Base-by-base conservation (phyloP, 805 yeast genomes). In the Starmerella cellae region DNA sequence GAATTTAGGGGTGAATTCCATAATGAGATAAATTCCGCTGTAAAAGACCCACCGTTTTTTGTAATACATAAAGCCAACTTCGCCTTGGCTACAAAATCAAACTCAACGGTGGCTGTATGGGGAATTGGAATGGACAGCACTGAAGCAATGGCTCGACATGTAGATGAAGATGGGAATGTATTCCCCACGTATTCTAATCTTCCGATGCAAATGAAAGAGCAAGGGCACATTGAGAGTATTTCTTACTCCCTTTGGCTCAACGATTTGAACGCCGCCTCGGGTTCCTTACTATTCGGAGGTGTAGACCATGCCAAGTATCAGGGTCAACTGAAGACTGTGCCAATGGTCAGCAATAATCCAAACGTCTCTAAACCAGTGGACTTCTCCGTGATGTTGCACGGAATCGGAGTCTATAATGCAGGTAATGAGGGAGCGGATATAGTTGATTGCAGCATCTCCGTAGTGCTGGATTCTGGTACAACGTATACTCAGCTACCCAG, bases 51-150 rank as follows among this genome's bases (percentile, higher is more conserved):
- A 2, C 30, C 40, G 17, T 16, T 34, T n/a, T 32, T 30, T 16
- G 5, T 5, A 21, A 30, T 39, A 13, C 28, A 78, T 8, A 48
- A 64, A 1, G 63, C 81, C 24, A 74, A 83, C 8, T 71, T 87
- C 60, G 95, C 91, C 1, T 73, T 84, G 16, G 91, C 82, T 3
- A 75, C 76, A 53, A 58, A 60, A 27, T 70, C 88, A 1, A 74
- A 75, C 49, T 75, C 91, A 3, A 60, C 75, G 5, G 62, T 67
- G 48, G 88, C 94, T 39, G 63, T 63, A 16, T 51, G 63, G 48
- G 68, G 68, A 5, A 55, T 63, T 26, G 66, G 66, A 8, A 51
- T 60, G 42, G 44, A 45, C 14, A 39, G 53, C 23, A 54, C 56
- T 22, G 68, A 63, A 50, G 55, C 62, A 18, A 53, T 55, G 31